Base-by-base conservation (phyloP, 2,329 filamentous ascomycete species). In the Trichoderma cornu-damae region DNA sequence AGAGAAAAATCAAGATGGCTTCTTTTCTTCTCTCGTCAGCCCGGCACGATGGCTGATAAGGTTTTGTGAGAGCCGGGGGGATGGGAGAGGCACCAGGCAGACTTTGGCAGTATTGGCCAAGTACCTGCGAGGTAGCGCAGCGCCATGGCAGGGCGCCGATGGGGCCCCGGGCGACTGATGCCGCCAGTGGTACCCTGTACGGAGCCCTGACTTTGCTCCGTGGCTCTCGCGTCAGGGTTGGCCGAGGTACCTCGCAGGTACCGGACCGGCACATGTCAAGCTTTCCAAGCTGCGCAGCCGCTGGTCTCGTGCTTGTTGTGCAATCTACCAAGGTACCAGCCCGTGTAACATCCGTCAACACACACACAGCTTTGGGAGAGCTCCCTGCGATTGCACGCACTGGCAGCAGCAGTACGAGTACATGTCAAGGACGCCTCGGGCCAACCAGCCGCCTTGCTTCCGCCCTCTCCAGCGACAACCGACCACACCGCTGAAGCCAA, bases 401-500 rank as follows among this genome's bases (percentile, higher is more conserved):
- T n/a, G n/a, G n/a, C n/a, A n/a, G n/a, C n/a, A n/a, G n/a, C n/a
- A n/a, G n/a, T n/a, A n/a, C n/a, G n/a, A n/a, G n/a, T n/a, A n/a
- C n/a, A n/a, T n/a, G n/a, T n/a, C n/a, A n/a, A n/a, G n/a, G n/a
- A n/a, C n/a, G n/a, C n/a, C n/a, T n/a, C n/a, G n/a, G n/a, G 44
- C 44, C 44, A 47, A 16, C 44, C 44, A 28, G 42, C 42, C n/a
- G n/a, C n/a, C n/a, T n/a, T n/a, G n/a, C n/a, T n/a, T n/a, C n/a
- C n/a, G 42, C 42, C 22, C 28, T 24, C 22, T 12, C 20, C 26
- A 37, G n/a, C 5, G 30, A 18, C 11, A 34, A 18, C 37, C 42
- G 18, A 30, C 43, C 54, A 50, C 54, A 57, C 54, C 54, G 54
- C 54, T 51, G 47, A 34, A 50, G 46, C 54, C 54, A 47, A 38